Evolutionary conservation across 2,329 filamentous ascomycete genomes (phyloP), one percentile per base, ranked within the genome.

Genomic region (Salinomyces thailandicus): DNA sequence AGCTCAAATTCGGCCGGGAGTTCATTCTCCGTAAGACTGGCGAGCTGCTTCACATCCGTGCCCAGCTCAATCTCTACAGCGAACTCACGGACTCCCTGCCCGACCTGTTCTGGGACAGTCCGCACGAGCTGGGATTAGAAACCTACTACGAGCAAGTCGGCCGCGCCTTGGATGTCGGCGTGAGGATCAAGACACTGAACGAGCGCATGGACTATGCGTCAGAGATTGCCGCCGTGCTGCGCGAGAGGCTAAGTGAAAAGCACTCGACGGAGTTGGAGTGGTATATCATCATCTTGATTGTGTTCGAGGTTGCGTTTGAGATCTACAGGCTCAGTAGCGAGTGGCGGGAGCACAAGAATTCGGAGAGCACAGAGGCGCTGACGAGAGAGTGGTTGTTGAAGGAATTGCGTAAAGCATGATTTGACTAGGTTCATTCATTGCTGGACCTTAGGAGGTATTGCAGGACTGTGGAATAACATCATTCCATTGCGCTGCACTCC

Each of bases 151-250:
- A 94, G 49, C 83, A 91, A 59, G 85, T 95, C 27, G 87, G 89
- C 27, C 77, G 80, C 37, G 85, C 86, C 1, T 71, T 98, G 22
- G 91, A 96, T 60, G 87, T 96, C 16, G 83, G 84, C 20, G 84
- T 91, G 17, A 75, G 91, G 34, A 96, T 96, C 63, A 84, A 83
- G 52, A 79, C 85, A 13, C 64, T 96, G 49, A 98, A 98, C 59
- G 85, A 93, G 64, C 93, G 93, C 66, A 93, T 98, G 75, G 89
- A 94, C 54, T 96, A 98, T 58, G 91, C 89, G 1, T 84, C 91
- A 54, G 89, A 96, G 60, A 95, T 95, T 58, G 86, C 91, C 5
- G 84, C 72, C 35, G 87, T 96, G 12, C 64, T 96, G 43, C 72
- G 91, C 39, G 85, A 95, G 59, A 79, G 87, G 56, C 71, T 93